A percentile compares a stretch with the other conserved stretches of the same genome.
These are phyloP conservation scores for Globisporangium recalcitrans DNA, from an alignment of 352 stramenopile genomes.

Conservation along the genomic window DNA sequence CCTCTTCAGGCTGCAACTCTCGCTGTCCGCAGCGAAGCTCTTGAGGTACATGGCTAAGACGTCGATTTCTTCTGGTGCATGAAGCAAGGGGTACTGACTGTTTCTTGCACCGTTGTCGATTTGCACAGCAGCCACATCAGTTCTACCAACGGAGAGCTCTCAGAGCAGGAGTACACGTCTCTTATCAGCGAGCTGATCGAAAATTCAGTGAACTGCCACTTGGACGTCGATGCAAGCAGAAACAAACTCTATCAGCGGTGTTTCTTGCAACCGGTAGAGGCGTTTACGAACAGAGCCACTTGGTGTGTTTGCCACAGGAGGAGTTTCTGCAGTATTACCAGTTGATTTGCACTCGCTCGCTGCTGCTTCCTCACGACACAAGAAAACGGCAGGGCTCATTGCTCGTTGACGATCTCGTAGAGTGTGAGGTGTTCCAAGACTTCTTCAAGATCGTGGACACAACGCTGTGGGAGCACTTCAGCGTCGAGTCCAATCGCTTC, in stretches of 20 bases:
- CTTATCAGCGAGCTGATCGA: slow-evolving; percentile 29
- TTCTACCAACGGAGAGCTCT: slow-evolving; percentile 15
- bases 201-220: slow-evolving; percentile 11
- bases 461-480: slow-evolving; percentile 27
- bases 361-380: slow-evolving; percentile 48
- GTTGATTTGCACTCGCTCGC: slow-evolving; percentile 47
- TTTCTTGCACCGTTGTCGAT: neutral
- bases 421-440: slow-evolving; percentile 28
- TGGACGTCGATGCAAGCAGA: slow-evolving; percentile 25
- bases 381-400: slow-evolving; percentile 20
- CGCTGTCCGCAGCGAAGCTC: slow-evolving; percentile 17
- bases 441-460: slow-evolving; percentile 42
- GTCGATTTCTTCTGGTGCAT: neutral
- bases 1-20: slow-evolving; percentile 38
- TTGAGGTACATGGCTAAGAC: slow-evolving; percentile 5
- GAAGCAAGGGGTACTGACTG: neutral
- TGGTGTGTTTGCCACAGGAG: slow-evolving; percentile 7
- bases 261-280: neutral
- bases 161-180: slow-evolving; percentile 23
- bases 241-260: neutral
- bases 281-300: neutral
- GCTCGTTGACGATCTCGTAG: slow-evolving; percentile 33
- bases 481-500: slow-evolving; percentile 27
- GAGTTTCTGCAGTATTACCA: slow-evolving; percentile 56
- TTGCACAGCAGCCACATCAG: slow-evolving; percentile 12